Base-by-base conservation (phyloP, 768 basidiomycete species). In the Suillus plorans region DNA sequence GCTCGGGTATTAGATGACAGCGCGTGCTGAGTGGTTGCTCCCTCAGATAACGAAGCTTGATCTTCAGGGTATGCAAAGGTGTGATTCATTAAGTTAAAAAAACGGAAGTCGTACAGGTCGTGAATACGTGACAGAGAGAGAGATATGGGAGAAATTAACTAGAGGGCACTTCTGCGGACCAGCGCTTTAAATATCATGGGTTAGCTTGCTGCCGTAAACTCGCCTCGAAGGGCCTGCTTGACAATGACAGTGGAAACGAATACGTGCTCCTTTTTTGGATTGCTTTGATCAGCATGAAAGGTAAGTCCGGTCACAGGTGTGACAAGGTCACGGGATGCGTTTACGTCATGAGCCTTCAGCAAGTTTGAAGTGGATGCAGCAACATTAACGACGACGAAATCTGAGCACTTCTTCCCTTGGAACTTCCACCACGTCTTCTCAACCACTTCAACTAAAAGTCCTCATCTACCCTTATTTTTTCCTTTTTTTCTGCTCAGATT, bases 321-420 rank as follows among this genome's bases (percentile, higher is more conserved):
- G 22, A 58, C 56, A 14, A 3, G 1, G 64, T 73, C 70, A 74
- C 74, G 62, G 14, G 39, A 69, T 73, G 76, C 50, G 76, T 55
- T 52, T 64, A 57, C 64, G 66, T 60, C 55, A 64, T 10, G 45
- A 52, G 53, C 39, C 20, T 69, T 69, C 71, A 55, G 53, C 72
- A 67, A 67, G 68, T 62, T 31, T 52, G 65, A 62, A 61, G 67
- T 37, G 56, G 68, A 58, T 72, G 63, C 64, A 56, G 64, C 68
- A 72, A 37, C 60, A 64, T 63, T 37, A 31, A 31, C 52, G 47
- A 58, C 60, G 61, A 61, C 64, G 61, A 76, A 77, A 75, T 67
- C 56, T n/a, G 36, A 61, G 73, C 72, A 66, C 68, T 67, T 68
- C 76, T 76, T 75, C 60, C 67, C 76, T 64, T 61, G 76, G 74